Evolutionary conservation across 495 filamentous ascomycete species (phyloP), one percentile per base, ranked within the genome.

Genomic region (Aspergillus ostianus): DNA sequence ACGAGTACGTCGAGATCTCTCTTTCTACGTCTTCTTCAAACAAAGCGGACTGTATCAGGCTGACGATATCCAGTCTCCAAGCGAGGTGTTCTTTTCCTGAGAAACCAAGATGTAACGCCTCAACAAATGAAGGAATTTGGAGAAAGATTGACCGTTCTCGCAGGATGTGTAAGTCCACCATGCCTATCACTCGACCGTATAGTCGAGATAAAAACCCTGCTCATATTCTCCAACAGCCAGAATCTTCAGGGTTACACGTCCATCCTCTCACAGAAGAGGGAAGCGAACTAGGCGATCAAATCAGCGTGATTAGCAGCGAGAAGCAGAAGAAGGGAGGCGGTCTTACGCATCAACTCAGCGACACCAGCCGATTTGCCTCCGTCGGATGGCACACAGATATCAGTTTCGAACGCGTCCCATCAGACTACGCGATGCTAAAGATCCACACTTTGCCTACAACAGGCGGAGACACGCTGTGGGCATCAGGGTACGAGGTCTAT

Each of bases 51-150:
- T 17, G 51, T 23, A 21, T 19, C 44, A 23, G 41, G 4, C 19
- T 15, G 21, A 4, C 17, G 23, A 5, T 45, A n/a, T 20, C 15
- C 17, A 90, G 87, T 92, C 67, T 92, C 87, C 18, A 80, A 84
- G 58, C 81, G 88, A 3, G 87, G 87, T 8, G 89, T 92, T 0
- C 86, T 91, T 44, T 90, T 89, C 78, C 86, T 92, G 67, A 84
- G 87, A 21, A 76, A 80, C 29, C 88, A 91, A 62, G 78, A 86
- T 67, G 74, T 87, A 6, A 81, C 76, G 47, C 81, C 84, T 59
- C 80, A 84, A 12, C 74, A 83, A 44, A 71, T 69, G 69, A 62
- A 61, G 8, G 55, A 67, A 15, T 71, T 71, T 29, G 64, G 62
- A 13, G 62, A 67, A 27, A 62, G 55, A n/a, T 55, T 70, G 5